Base-by-base conservation (phyloP, 75 land plant species). In the Cryptomeria japonica region DNA sequence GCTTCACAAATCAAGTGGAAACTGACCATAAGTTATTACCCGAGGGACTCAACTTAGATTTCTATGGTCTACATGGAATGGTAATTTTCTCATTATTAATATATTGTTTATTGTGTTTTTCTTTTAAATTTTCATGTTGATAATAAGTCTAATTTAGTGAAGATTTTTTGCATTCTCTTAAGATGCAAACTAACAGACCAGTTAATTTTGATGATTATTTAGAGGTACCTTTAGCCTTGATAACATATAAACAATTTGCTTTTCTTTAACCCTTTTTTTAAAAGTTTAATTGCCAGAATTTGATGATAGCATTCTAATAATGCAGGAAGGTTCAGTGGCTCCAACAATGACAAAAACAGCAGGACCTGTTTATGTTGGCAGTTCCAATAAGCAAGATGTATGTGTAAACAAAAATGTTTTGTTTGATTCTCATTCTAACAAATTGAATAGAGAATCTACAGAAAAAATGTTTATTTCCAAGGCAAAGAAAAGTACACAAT, bases 331-430 rank as follows among this genome's bases (percentile, higher is more conserved):
- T 80, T 72, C 36, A 22, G 22, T 44, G 42, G 11, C 83, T 72
- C 83, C 39, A 14, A 83, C 61, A 64, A 11, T 16, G 41, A 36
- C 32, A 36, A 46, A 70, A 70, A 86, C 56, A 13, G 47, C 34
- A 36, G 88, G 88, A 86, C 88, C 88, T 86, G 88, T 88, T 86
- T 55, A 64, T 88, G 89, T 88, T 39, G 44, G 39, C 55, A 42
- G 58, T 49, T 25, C 87, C 14, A 34, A 84, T 5, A 12, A 47
- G 44, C 49, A 80, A 2, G 44, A 87, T 44, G 85, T 28, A 31
- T 34, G n/a, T 83, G 41, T 11, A 15, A 86, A 25, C n/a, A 44
- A 87, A 25, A 82, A 22, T 3, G 5, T 46, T 46, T 46, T 13
- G 42, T 11, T n/a, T n/a, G 84, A 44, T 16, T 28, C 49, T 46